Base-by-base conservation (phyloP, 371 early-diverging fungal genomes). In the Rhizomucor pusillus region DNA sequence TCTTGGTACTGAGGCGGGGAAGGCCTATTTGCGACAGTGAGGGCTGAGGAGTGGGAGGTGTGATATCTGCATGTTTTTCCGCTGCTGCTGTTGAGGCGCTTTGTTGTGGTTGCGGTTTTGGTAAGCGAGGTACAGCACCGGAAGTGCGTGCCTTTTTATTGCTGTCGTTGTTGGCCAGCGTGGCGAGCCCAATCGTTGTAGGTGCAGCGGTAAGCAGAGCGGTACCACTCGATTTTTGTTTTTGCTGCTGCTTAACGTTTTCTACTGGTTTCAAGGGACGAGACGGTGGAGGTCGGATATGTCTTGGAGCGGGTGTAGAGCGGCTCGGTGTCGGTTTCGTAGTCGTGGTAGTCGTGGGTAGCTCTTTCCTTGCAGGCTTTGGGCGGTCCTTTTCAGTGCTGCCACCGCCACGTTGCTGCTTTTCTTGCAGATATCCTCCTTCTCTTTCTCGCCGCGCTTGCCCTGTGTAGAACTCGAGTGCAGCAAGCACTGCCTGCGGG, bases 401-500 rank as follows among this genome's bases (percentile, higher is more conserved):
- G n/a, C n/a, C n/a, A n/a, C n/a, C n/a, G n/a, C n/a, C n/a, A n/a
- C n/a, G n/a, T n/a, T n/a, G 29, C 3, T 46, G 14, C 37, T 54
- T 47, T 22, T 47, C 47, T 20, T 20, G 46, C 20, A 16, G 10
- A 13, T 45, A 24, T 10, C 35, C 46, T n/a, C 72, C 75, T 43
- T 71, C 76, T 49, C 73, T 70, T 52, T 83, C 80, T 20, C 78
- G 61, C 53, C 77, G 73, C 36, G 81, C 80, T 58, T 85, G 82
- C 65, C 92, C 93, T 13, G 97, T 93, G 73, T 96, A 98, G 68
- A 97, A 98, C 63, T 95, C 95, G 40, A 97, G 79, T 23, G 95
- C 97, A 62, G 96, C 96, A 40, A 97, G 70, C 44, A 98, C 97
- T n/a, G 96, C 95, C 67, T 95, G 95, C 10, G 98, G 98, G 66